Evolutionary conservation across 306 rosid genomes (phyloP).

Genomic region (Trichosanthes truncata): DNA sequence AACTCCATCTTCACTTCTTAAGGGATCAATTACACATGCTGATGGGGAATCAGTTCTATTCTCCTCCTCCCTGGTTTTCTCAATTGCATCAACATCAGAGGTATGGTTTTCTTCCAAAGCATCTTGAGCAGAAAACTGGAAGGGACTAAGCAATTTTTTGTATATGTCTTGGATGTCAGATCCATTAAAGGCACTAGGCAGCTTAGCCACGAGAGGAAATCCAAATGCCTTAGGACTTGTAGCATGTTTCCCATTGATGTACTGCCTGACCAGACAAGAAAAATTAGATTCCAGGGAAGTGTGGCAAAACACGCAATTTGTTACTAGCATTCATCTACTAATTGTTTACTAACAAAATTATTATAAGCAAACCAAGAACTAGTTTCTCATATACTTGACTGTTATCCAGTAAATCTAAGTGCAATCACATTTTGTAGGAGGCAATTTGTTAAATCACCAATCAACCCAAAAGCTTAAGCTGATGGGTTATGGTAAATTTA

Average conservation of each 20-base stretch:
- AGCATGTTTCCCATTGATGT: constrained; percentile 46
- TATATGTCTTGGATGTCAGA: constrained; percentile 61
- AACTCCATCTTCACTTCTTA: constrained; percentile 21
- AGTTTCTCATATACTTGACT: neutral
- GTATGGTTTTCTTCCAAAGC: constrained; percentile 25
- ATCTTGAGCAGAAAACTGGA: constrained; percentile 33
- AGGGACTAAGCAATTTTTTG: constrained; percentile 53
- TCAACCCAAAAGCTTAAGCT: no score
- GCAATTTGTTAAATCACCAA: no score
- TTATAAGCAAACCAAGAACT: neutral
- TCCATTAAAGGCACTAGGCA: constrained; percentile 21
- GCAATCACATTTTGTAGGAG: neutral
- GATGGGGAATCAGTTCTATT: constrained; percentile 20
- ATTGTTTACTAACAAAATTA: neutral
- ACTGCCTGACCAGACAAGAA: constrained; percentile 50
- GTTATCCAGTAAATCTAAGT: neutral
- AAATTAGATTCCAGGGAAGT: constrained; percentile 12
- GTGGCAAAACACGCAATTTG: neutral
- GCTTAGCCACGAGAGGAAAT: constrained; percentile 45
- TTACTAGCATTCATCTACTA: neutral
- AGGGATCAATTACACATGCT: constrained; percentile 22
- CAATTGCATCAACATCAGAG: constrained; percentile 27
- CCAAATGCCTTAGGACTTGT: constrained; percentile 81
- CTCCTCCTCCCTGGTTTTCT: constrained; percentile 31
- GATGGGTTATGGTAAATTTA: no score